Base-by-base conservation (phyloP, 2,329 filamentous ascomycete genomes). In the Ophiocordyceps camponoti-floridani region DNA sequence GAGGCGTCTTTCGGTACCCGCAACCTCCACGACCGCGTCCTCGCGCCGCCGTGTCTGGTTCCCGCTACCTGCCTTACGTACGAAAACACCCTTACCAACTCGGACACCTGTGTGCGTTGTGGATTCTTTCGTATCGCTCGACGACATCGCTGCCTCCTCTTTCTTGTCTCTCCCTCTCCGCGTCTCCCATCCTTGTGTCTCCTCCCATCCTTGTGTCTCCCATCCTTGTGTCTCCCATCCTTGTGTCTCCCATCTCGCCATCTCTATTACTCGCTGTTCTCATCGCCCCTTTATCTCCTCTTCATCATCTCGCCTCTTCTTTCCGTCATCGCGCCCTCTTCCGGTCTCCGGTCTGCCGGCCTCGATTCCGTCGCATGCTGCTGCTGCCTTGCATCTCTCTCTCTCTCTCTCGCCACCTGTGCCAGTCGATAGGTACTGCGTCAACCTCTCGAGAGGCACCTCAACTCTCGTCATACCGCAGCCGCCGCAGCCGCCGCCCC, bases 401-500 rank as follows among this genome's bases (percentile, higher is more conserved):
- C 40, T 13, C 7, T 9, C 12, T 5, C 40, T 23, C 40, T 28
- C 11, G 8, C 7, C 41, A 40, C 11, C 18, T 11, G 3, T 4
- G 9, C 28, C 28, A 30, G 8, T 30, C 28, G 28, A 30, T 30
- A 30, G 28, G 9, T 30, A 30, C 28, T 23, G 9, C 28, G 28
- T 7, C 28, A 10, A 30, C 28, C 28, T 30, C 28, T 9, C 9
- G 2, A 9, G 28, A 30, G 28, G 28, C 28, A 30, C 12, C 9
- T 12, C 28, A 30, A 30, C 28, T 26, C 19, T 9, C 23, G 14
- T 40, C 40, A 16, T 30, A 42, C 27, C 43, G 35, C 35, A 37
- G 35, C 35, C 28, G 28, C 43, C 28, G 41, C 37, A 19, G 31
- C 40, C 42, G 42, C 43, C 40, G 43, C 38, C 40, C 46, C 30